These are phyloP conservation scores for Metschnikowia noctiluminum DNA, from an alignment of 805 yeast genomes.

Conservation along the genomic window DNA sequence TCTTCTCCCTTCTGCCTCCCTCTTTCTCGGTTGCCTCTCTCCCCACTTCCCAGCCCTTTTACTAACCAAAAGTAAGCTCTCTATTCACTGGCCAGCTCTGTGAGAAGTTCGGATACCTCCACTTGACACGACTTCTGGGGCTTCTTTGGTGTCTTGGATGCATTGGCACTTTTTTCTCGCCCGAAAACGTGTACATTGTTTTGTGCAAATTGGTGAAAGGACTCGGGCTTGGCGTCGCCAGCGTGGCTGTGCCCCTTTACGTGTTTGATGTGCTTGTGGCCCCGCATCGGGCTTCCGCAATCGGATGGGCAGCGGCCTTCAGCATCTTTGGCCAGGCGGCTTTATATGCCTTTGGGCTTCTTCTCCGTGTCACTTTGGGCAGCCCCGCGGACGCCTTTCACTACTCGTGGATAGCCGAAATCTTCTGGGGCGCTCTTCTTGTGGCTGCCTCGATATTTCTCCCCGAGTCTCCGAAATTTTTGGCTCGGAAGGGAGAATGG, in stretches of 20 bases:
- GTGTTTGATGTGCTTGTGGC: conserved; percentile 27
- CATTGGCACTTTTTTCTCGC: conserved; percentile 23
- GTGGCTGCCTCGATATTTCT: conserved; percentile 7
- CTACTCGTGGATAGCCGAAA: conserved; percentile 12
- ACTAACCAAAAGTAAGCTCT: conserved; percentile 29
- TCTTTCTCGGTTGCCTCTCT: not conserved
- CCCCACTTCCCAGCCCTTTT: not conserved
- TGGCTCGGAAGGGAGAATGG: conserved; percentile 12
- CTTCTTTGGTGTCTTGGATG: conserved; percentile 30
- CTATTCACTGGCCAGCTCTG: conserved; percentile 27
- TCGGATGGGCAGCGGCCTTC: conserved; percentile 6
- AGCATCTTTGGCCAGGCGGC: conserved; percentile 7
- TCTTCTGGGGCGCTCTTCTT: conserved; percentile 8
- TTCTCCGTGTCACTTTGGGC: not conserved
- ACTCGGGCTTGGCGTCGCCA: conserved; percentile 28
- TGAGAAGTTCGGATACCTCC: conserved; percentile 28
- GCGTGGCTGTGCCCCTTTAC: conserved; percentile 32
- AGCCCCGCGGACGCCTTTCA: conserved; percentile 9
- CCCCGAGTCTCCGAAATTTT: conserved; percentile 14
- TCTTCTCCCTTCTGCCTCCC: not conserved
- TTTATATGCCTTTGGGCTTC: conserved; percentile 4
- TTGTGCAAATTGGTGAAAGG: conserved; percentile 32
- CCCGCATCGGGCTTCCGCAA: conserved; percentile 19
- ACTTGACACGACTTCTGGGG: conserved; percentile 22
- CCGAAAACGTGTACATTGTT: conserved; percentile 23